Evolutionary conservation across 106 monocot species (phyloP), one percentile per base, ranked within the genome.

Genomic region (Dendrobium officinale): DNA sequence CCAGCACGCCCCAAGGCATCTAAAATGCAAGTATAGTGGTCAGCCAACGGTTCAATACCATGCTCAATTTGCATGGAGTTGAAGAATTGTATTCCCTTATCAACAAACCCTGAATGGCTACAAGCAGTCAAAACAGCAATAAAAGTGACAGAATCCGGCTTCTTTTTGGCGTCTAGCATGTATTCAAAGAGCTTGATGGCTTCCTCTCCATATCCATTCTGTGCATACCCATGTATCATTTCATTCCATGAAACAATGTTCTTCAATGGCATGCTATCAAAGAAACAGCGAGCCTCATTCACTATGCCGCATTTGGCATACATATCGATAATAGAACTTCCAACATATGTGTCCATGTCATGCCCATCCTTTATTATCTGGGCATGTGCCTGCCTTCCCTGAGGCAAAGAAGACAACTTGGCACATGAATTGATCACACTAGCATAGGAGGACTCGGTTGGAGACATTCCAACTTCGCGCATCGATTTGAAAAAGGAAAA

Each of bases 241-340:
- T 97, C 96, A 83, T 97, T 97, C 96, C 96, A 97, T 1, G 94
- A 92, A 26, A 97, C 88, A 41, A 90, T 83, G 72, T 97, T 97
- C 74, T 85, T 97, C 24, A n/a, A 31, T 1, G 85, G 86, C 92
- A 94, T 90, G 79, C 13, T 33, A 75, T 92, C 82, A 42, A 97
- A 97, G 49, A 94, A 87, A 4, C 45, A 1, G 0, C 86, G 80
- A 42, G 96, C 93, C n/a, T 89, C 90, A 48, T 84, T 80, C 5
- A 97, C 75, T 10, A 81, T 48, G 6, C 96, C 96, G 73, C 94
- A 97, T 87, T 97, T 97, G 24, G 90, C 86, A 76, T 97, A 97
- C 92, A 94, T 92, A 72, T 94, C 92, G 19, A 97, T 92, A 73
- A 94, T 78, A 58, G 96, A 77, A 66, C 85, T 94, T 43, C 94